Percentiles rank a stretch among this genome's conserved stretches.
Evolutionary conservation across 345 rosid species (phyloP).

Genomic region (Gossypium stocksii): DNA sequence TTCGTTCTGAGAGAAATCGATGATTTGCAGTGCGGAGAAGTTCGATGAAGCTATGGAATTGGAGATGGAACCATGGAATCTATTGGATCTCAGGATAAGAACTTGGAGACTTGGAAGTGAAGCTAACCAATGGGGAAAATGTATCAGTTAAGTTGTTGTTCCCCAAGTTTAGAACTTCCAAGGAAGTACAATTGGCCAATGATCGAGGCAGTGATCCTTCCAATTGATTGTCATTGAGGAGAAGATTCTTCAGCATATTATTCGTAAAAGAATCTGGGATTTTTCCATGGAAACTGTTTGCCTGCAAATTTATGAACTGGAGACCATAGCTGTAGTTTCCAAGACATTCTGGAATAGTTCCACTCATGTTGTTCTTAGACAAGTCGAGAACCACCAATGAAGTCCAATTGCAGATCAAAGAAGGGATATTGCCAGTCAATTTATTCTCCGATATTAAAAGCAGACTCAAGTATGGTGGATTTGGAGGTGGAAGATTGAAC

Average conservation of each 20-base stretch:
- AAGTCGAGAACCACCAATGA: neutral
- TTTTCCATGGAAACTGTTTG: slow-evolving; percentile 20
- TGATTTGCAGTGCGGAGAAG: neutral
- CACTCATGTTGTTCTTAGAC: slow-evolving; percentile 24
- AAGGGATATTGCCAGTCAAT: slow-evolving; percentile 12
- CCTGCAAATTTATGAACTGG: slow-evolving; percentile 7
- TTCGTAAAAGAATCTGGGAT: neutral
- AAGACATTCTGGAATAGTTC: slow-evolving; percentile 10
- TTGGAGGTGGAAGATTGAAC: neutral
- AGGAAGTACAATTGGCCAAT: slow-evolving; percentile 15
- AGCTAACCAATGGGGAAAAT: slow-evolving; percentile 21
- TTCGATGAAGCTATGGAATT: neutral
- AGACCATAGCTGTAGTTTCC: neutral
- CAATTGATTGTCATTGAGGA: slow-evolving; percentile 7
- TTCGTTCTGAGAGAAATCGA: slow-evolving; percentile 12
- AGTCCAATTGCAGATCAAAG: slow-evolving; percentile 15
- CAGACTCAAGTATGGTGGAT: neutral
- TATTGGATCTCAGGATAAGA: slow-evolving; percentile 11
- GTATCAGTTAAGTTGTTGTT: slow-evolving; percentile 18
- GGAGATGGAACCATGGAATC: slow-evolving; percentile 7
- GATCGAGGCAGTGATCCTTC: slow-evolving; percentile 16
- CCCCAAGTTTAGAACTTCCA: slow-evolving; percentile 13
- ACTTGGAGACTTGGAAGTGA: neutral
- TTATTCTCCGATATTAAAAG: slow-evolving; percentile 13
- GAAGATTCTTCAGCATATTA: neutral